Evolutionary conservation across 2,329 filamentous ascomycete genomes (phyloP).

Genomic region (Reticulascus tulasneorum): DNA sequence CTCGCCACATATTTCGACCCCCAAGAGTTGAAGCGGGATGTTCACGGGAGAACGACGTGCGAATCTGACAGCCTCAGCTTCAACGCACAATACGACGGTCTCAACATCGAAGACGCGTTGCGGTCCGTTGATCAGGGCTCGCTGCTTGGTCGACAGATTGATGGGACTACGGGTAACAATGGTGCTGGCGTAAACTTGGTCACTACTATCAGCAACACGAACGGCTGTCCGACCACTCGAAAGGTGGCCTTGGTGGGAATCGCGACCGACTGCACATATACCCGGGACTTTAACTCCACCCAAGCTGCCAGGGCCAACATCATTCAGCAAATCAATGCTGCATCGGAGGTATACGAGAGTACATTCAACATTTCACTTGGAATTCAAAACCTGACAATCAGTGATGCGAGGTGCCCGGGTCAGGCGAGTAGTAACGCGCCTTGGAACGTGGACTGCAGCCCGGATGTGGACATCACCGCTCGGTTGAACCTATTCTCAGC

Average conservation of each 20-base stretch:
- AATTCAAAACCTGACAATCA: constrained; percentile 79
- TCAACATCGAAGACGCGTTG: constrained; percentile 54
- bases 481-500: constrained; percentile 83
- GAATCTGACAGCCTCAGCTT: constrained; percentile 72
- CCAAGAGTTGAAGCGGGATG: constrained; percentile 61
- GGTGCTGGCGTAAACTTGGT: constrained; percentile 75
- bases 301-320: constrained; percentile 68
- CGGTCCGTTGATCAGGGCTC: constrained; percentile 58
- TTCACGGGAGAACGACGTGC: constrained; percentile 51
- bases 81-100: constrained; percentile 71
- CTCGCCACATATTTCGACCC: constrained; percentile 37
- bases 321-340: constrained; percentile 78
- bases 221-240: constrained; percentile 84
- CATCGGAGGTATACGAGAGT: constrained; percentile 81
- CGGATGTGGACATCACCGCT: constrained; percentile 61
- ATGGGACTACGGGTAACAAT: constrained; percentile 67
- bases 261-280: constrained; percentile 91
- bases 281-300: constrained; percentile 62
- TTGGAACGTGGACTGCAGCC: constrained; percentile 79
- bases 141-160: constrained; percentile 71
- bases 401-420: constrained; percentile 69
- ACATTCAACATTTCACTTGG: constrained; percentile 95
- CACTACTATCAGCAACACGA: constrained; percentile 72
- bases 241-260: constrained; percentile 90
- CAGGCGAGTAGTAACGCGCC: constrained; percentile 61